phyloP scores from a whole-genome alignment of 2,329 filamentous ascomycete genomes.

The Volutella citrinella region DNA sequence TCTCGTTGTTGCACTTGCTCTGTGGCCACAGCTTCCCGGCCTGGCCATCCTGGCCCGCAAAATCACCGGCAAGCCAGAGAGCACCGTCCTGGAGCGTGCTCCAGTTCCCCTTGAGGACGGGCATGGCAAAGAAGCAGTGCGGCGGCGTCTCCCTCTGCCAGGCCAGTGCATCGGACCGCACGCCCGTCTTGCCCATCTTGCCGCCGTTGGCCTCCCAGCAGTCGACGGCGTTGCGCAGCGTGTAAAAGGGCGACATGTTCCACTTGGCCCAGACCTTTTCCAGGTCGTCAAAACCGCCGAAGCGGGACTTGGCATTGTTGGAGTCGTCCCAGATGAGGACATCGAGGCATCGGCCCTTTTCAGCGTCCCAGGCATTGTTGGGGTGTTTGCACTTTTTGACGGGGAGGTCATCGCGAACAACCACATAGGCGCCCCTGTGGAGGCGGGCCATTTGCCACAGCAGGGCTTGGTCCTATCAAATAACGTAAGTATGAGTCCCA shows the following conservation, averaged over 20 bases:
- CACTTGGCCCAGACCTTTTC: slow-evolving; percentile 1
- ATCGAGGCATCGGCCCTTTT: slow-evolving; percentile 2
- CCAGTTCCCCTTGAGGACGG: slow-evolving; percentile 1
- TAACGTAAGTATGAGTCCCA: neutral
- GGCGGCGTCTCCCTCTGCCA: too few species aligned
- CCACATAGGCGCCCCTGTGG: slow-evolving; percentile 2
- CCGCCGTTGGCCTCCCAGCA: slow-evolving; percentile 4
- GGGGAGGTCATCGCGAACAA: slow-evolving; percentile 7
- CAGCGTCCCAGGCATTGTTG: slow-evolving; percentile 6
- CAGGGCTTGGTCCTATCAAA: slow-evolving; percentile 5
- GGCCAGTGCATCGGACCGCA: too few species aligned
- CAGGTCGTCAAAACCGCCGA: slow-evolving; percentile 2
- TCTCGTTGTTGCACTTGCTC: neutral
- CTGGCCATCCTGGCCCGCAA: slow-evolving; percentile 2
- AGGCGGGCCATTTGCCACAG: slow-evolving; percentile 5
- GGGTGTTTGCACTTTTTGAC: slow-evolving; percentile 3
- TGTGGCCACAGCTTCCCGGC: slow-evolving; percentile 4
- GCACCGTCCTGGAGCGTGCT: neutral
- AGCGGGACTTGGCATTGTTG: neutral
- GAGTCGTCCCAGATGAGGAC: slow-evolving; percentile 5
- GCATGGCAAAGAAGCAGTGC: slow-evolving; percentile 6
- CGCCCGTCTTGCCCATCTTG: too few species aligned
- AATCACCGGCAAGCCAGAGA: neutral
- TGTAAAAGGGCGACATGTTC: slow-evolving; percentile 4
- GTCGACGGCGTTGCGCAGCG: neutral